Evolutionary conservation across 176 grass and related monocot species (phyloP), one percentile per base, ranked within the genome.

Genomic region (Oryza glumipatula): DNA sequence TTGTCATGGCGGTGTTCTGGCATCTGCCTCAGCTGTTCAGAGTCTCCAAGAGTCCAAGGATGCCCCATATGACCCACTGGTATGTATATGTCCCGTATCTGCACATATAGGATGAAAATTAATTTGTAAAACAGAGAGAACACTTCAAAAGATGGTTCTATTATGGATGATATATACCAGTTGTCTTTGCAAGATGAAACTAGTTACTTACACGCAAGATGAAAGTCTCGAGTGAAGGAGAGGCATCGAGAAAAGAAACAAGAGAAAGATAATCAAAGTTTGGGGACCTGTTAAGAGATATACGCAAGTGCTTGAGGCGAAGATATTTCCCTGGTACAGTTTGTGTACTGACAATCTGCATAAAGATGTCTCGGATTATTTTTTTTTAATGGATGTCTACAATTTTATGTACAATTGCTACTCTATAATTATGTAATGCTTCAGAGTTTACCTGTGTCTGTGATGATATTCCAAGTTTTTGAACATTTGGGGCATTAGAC

Each of bases 141-240:
- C 7, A 41, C 17, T 68, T 32, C 8, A 35, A 35, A 33, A 2
- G 32, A 68, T n/a, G 26, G 30, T 35, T 68, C 30, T 32, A 68
- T 10, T 24, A 36, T 26, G 26, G 23, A 36, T 36, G 35, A 36
- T 36, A 36, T 36, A 11, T 7, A 46, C 23, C 51, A 13, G 46
- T 11, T 48, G 46, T 48, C 46, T 48, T 69, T 33, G 44, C 65
- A 69, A 49, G 28, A 68, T 52, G 17, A 52, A n/a, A 52, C 11
- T 5, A 35, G 3, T 51, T 7, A 36, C 78, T 68, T 80, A 38
- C 78, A 32, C 8, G 0, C 44, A 80, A 11, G 64, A 32, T 68
- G 64, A 80, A 80, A 12, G 78, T 80, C 65, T 68, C 43, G 23
- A 79, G 47, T 43, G 43, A 79, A 68, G 65, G 78, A 14, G 65